Base-by-base conservation (phyloP, 768 basidiomycete species). In the Mycena albidolilacea region DNA sequence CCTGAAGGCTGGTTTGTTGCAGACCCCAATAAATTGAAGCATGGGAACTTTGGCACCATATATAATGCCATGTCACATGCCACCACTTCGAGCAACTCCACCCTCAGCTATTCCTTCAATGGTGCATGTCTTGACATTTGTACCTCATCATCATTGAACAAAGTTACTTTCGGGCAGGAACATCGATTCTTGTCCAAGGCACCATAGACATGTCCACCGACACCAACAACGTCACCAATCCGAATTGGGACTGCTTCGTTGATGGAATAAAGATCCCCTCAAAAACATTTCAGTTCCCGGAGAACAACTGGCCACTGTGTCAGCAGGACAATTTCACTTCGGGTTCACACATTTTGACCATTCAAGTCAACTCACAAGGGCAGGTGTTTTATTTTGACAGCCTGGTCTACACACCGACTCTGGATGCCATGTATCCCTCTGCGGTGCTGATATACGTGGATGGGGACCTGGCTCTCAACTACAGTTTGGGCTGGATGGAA, bases 231-330 rank as follows among this genome's bases (percentile, higher is more conserved):
- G 21, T 66, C 30, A 30, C 30, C 30, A 78, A 80, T 71, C 81
- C 80, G n/a, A 69, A 74, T 12, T 83, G 83, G 41, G 15, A 46
- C 46, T 68, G 77, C 78, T 70, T 46, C 11, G 65, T 84, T 55
- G 81, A 84, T 72, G 65, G 68, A 14, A 66, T 71, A 35, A 77
- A 71, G 23, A 77, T 80, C 44, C 70, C 63, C 12, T 52, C 69
- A 9, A 58, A 72, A 17, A 58, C 65, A 37, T 79, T 79, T 64
- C 52, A 50, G n/a, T 72, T 66, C 23, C 44, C 50, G 17, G 81
- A 84, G 57, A 82, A 82, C 62, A 82, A 82, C 75, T 81, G 80
- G 80, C 19, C 52, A 9, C 68, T 84, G 30, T 84, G 83, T 61
- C 59, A 64, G 7, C 69, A 68, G 17, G 62, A 73, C 37, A 72